These are phyloP conservation scores for Ganoderma meredithae DNA, from an alignment of 1,284 basidiomycete genomes.

Conservation along the genomic window DNA sequence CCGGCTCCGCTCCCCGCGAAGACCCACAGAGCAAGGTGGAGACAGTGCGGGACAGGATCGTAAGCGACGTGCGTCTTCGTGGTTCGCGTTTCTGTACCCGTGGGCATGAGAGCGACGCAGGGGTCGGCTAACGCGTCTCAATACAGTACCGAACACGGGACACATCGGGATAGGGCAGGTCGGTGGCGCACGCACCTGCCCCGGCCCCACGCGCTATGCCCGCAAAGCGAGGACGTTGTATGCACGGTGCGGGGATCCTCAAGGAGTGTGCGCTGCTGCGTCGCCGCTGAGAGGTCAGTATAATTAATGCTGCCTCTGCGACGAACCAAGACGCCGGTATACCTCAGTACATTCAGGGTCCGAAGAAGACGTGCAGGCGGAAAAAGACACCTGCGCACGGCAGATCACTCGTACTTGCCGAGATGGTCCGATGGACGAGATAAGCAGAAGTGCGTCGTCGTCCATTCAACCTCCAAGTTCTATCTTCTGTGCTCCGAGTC, in stretches of 20 bases:
- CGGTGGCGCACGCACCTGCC: not conserved
- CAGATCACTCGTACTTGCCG: not conserved
- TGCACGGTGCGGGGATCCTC: not conserved
- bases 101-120: not conserved
- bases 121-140: not conserved
- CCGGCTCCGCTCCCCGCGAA: constrained; percentile 7
- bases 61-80: constrained; percentile 1
- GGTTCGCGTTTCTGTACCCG: not conserved
- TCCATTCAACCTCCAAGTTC: not conserved
- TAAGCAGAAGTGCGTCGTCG: not conserved
- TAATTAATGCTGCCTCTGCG: not conserved
- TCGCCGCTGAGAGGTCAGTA: not conserved
- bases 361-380: not conserved
- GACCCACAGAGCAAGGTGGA: not conserved
- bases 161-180: not conserved
- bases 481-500: not conserved
- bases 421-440: constrained; percentile 7
- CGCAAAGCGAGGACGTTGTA: not conserved
- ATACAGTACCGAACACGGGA: not conserved
- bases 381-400: not conserved
- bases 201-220: not conserved
- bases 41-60: constrained; percentile 5
- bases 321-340: not conserved
- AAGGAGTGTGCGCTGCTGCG: not conserved
- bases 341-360: not conserved